Evolutionary conservation across 192 early-diverging fungal species (phyloP).

Genomic region (Coemansia sp.): DNA sequence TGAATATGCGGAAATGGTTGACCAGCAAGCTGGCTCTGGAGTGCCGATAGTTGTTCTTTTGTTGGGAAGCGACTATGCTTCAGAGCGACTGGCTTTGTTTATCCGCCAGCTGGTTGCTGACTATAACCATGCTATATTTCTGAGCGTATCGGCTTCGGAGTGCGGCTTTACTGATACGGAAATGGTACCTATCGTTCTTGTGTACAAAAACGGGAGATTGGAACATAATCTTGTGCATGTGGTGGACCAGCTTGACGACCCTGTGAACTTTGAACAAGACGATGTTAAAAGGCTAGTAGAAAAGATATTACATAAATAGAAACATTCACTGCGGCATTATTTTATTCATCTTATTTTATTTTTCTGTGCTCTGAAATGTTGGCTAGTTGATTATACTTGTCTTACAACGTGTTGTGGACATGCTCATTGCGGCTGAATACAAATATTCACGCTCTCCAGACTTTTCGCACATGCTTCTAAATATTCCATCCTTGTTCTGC

Average conservation of each 20-base stretch:
- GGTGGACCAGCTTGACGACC: constrained; percentile 23
- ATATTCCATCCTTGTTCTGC: constrained; percentile 46
- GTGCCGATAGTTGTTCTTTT: constrained; percentile 15
- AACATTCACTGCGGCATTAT: not conserved
- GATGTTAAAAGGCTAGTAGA: constrained; percentile 28
- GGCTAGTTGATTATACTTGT: not conserved
- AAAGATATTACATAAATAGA: constrained; percentile 10
- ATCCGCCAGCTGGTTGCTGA: constrained; percentile 8
- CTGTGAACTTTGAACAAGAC: constrained; percentile 21
- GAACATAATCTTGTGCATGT: constrained; percentile 46
- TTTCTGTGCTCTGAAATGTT: not conserved
- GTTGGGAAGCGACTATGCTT: constrained; percentile 13
- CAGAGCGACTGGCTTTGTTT: constrained; percentile 19
- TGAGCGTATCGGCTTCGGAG: constrained; percentile 33
- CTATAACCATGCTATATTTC: constrained; percentile 26
- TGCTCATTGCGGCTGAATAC: not conserved
- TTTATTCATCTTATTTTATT: not conserved
- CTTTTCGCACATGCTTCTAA: constrained; percentile 73
- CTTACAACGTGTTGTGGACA: not conserved
- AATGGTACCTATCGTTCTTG: constrained; percentile 39
- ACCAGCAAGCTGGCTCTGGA: constrained; percentile 21
- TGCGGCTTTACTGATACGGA: constrained; percentile 38
- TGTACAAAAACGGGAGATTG: constrained; percentile 35
- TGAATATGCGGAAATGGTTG: constrained; percentile 48
- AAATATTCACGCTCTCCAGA: constrained; percentile 73